phyloP scores from a whole-genome alignment of 306 rosid genomes.

The Cucurbita ficifolia region DNA sequence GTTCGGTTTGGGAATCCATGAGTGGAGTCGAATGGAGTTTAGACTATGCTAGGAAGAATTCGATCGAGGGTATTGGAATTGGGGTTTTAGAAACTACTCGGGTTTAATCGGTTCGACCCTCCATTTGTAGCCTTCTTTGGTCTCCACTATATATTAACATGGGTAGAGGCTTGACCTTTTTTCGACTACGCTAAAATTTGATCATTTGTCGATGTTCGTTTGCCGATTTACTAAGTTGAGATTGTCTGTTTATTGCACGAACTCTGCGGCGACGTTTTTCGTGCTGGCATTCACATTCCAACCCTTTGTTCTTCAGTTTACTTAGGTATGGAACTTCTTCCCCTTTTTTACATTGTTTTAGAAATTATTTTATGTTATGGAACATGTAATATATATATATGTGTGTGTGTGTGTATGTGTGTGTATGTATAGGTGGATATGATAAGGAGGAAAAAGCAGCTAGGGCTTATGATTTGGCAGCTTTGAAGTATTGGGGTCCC shows the following conservation, averaged over 20 bases:
- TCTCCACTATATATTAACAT: too few species aligned
- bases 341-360: too few species aligned
- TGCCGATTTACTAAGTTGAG: slow-evolving; percentile 12
- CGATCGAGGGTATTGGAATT: too few species aligned
- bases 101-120: too few species aligned
- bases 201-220: slow-evolving; percentile 7
- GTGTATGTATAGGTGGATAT: slow-evolving; percentile 60
- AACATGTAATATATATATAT: not conserved
- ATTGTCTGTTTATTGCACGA: slow-evolving; percentile 32
- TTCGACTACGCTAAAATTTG: slow-evolving; percentile 17
- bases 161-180: not conserved
- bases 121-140: too few species aligned
- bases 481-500: slow-evolving; percentile 94
- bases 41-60: too few species aligned
- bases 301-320: slow-evolving; percentile 47
- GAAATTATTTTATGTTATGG: not conserved
- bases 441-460: slow-evolving; percentile 99
- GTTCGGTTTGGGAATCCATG: too few species aligned
- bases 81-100: too few species aligned
- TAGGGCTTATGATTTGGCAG: slow-evolving; percentile 97
- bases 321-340: slow-evolving; percentile 48
- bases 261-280: slow-evolving; percentile 28
- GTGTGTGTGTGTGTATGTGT: not conserved
- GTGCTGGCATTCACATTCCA: slow-evolving; percentile 22
- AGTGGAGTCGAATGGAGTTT: too few species aligned